Base-by-base conservation (phyloP, 805 yeast genomes). In the baker's yeast (Saccharomyces cerevisiae) region DNA sequence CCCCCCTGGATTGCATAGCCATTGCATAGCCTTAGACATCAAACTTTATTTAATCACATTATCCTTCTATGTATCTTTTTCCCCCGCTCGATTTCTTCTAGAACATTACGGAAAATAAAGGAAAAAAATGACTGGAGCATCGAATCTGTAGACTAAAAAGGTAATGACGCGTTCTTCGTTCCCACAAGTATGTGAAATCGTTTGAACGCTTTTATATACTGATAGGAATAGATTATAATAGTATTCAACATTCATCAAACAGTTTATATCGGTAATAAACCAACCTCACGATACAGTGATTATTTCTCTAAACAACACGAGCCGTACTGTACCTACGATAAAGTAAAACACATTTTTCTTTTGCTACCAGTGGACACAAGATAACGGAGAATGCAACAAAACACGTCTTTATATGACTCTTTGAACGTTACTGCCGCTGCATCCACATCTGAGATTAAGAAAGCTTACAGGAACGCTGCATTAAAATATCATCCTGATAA, bases 401-500 rank as follows among this genome's bases (percentile, higher is more conserved):
- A 53, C n/a, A 61, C 59, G 8, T 51, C 53, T 47, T 55, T 64
- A 26, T 86, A 86, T 71, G 89, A 85, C 58, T 69, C 75, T 29
- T 74, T 87, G 61, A 86, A 83, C 50, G 77, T 80, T 2, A 55
- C 74, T 24, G 74, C 78, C 8, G 66, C 70, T 17, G 82, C 84
- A 4, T 62, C 74, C 4, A 77, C 72, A 26, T 60, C 62, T 14
- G 82, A 78, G 62, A 77, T 81, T 61, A 80, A 79, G 63, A 79
- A 78, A 63, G 83, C 82, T 2, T 81, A 79, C 67, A 73, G 83
- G 66, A 68, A 72, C 50, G 68, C 76, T 51, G 82, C 83, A 2
- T 63, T 79, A 50, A 73, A 73, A 61, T 79, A 76, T 63, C 91
- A 85, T 64, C 91, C 91, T 0, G 91, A 85, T 64, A 80, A 81